These are phyloP conservation scores for Beauveria sp. DNA, from an alignment of 2,329 filamentous ascomycete genomes.

Conservation along the genomic window DNA sequence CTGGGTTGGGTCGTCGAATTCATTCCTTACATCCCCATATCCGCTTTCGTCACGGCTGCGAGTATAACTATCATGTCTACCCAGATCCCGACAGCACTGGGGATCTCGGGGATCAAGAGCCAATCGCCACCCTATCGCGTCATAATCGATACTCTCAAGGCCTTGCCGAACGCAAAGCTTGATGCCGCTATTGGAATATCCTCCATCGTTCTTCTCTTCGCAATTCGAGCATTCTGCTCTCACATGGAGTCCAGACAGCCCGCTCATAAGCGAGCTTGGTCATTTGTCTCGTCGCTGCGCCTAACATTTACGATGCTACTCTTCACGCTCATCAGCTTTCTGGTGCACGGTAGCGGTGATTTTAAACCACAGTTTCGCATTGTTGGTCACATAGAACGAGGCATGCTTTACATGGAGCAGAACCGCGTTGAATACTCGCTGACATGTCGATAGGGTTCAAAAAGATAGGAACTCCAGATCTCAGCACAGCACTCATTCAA, in stretches of 20 bases:
- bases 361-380: conserved; percentile 47
- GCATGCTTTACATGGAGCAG: conserved; percentile 20
- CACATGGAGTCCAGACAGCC: conserved; percentile 55
- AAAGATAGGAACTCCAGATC: conserved; percentile 49
- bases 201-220: conserved; percentile 58
- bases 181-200: conserved; percentile 68
- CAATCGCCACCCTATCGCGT: conserved; percentile 37
- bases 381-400: conserved; percentile 58
- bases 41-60: conserved; percentile 43
- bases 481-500: conserved; percentile 48
- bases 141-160: conserved; percentile 34
- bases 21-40: conserved; percentile 42
- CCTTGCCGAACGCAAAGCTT: conserved; percentile 37
- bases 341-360: conserved; percentile 50
- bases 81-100: conserved; percentile 37
- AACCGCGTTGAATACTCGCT: conserved; percentile 3
- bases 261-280: conserved; percentile 54
- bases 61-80: conserved; percentile 43
- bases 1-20: conserved; percentile 44
- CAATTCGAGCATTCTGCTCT: conserved; percentile 53
- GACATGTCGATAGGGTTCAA: conserved; percentile 45
- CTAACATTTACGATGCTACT: conserved; percentile 69
- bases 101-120: conserved; percentile 36
- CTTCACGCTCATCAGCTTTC: conserved; percentile 65
- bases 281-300: conserved; percentile 66